phyloP scores from a whole-genome alignment of 345 rosid genomes.

The Moringa oleifera region DNA sequence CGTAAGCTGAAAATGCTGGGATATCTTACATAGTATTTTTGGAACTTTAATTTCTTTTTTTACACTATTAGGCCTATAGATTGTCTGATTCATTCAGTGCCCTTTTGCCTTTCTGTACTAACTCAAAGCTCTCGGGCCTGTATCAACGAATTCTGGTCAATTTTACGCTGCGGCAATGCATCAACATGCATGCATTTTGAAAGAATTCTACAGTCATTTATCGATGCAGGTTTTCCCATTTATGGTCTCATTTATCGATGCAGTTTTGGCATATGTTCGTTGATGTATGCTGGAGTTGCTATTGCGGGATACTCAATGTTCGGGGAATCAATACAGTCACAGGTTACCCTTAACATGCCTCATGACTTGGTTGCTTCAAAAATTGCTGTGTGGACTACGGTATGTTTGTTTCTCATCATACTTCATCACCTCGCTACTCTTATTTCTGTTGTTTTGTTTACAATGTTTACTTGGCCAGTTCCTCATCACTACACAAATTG shows the following conservation, averaged over 20 bases:
- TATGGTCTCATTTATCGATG: conserved; percentile 1
- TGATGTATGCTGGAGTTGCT: conserved; percentile 83
- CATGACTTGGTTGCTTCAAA: conserved; percentile 78
- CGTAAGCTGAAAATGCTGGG: conserved; percentile 36
- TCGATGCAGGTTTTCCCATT: too few relatives aligned
- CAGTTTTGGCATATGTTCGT: conserved; percentile 69
- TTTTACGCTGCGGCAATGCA: too few relatives aligned
- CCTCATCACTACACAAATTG: too few relatives aligned
- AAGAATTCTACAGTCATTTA: too few relatives aligned
- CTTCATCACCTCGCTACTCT: too few relatives aligned
- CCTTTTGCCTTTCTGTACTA: too few relatives aligned
- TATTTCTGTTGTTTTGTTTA: not conserved
- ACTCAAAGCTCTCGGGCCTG: too few relatives aligned
- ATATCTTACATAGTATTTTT: not conserved
- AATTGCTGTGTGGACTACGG: conserved; percentile 95
- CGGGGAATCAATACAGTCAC: conserved; percentile 68
- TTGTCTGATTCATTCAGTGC: too few relatives aligned
- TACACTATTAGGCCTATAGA: not conserved
- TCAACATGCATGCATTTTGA: too few relatives aligned
- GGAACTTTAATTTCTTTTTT: not conserved
- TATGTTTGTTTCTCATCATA: conserved; percentile 22
- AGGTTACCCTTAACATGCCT: conserved; percentile 91
- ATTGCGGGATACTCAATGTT: conserved; percentile 88
- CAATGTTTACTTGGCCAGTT: not conserved
- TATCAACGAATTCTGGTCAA: too few relatives aligned